Evolutionary conservation across 306 rosid genomes (phyloP).

Genomic region (Trifolium pratense): DNA sequence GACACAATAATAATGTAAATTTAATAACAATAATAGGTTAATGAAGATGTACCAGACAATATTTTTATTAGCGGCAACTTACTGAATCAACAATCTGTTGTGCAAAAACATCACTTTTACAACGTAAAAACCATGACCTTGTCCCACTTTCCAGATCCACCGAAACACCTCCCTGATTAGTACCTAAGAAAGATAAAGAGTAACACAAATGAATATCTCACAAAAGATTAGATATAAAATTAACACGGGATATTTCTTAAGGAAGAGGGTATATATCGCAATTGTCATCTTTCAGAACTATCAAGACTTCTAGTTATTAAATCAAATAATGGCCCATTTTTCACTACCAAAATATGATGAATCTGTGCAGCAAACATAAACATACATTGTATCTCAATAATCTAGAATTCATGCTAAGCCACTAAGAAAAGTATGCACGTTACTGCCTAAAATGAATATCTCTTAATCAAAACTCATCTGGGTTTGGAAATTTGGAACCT

Average conservation of each 20-base stretch:
- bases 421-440: conserved; percentile 9
- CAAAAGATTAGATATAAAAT: conserved; percentile 20
- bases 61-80: conserved; percentile 41
- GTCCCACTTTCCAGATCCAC: conserved; percentile 75
- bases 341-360: conserved; percentile 25
- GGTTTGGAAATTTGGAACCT: conserved; percentile 13
- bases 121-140: conserved; percentile 68
- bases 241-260: conserved; percentile 17
- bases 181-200: conserved; percentile 57
- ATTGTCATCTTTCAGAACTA: conserved; percentile 31
- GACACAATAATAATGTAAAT: not conserved
- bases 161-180: conserved; percentile 73
- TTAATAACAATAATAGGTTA: not conserved
- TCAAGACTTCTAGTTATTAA: conserved; percentile 8
- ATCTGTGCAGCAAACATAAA: conserved; percentile 23
- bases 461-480: conserved; percentile 27
- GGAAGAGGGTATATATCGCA: conserved; percentile 25
- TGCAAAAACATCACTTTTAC: conserved; percentile 91
- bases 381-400: conserved; percentile 9
- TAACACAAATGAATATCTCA: conserved; percentile 31
- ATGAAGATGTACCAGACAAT: not conserved
- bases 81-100: conserved; percentile 79
- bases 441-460: conserved; percentile 23
- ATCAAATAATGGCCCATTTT: conserved; percentile 28
- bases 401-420: conserved; percentile 25